Evolutionary conservation across 768 basidiomycete species (phyloP).

Genomic region (Phlegmacium glaucopus): DNA sequence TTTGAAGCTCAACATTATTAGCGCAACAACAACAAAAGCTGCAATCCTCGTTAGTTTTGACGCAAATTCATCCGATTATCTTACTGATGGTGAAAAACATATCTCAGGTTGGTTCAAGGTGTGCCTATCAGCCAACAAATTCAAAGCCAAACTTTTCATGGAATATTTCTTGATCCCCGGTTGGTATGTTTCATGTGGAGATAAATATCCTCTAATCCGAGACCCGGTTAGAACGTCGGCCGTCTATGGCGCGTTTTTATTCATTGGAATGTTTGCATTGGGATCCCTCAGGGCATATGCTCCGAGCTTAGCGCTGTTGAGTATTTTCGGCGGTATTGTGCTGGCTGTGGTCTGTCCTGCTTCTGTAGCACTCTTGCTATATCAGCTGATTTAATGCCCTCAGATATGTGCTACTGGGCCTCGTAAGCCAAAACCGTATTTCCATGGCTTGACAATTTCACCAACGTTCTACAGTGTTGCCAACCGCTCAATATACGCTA

Average conservation of each 20-base stretch:
- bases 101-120: constrained; percentile 22
- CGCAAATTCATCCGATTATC: neutral
- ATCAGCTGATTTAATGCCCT: neutral
- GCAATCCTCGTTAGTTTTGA: constrained; percentile 32
- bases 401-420: constrained; percentile 37
- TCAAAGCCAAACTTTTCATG: constrained; percentile 33
- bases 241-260: constrained; percentile 42
- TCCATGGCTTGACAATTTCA: neutral
- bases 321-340: constrained; percentile 43
- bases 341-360: constrained; percentile 32
- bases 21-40: constrained; percentile 30
- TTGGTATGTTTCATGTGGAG: constrained; percentile 3
- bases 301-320: constrained; percentile 37
- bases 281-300: constrained; percentile 34
- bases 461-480: constrained; percentile 29
- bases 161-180: constrained; percentile 41
- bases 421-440: constrained; percentile 16
- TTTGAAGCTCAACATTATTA: constrained; percentile 31
- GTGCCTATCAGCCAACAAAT: constrained; percentile 26
- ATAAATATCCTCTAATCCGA: neutral
- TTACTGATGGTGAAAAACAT: neutral
- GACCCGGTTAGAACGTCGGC: constrained; percentile 30
- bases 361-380: neutral
- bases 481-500: constrained; percentile 36
- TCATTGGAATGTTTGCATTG: constrained; percentile 38